These are phyloP conservation scores for Sarcodon aspratus DNA, from an alignment of 768 basidiomycete genomes.

Conservation along the genomic window DNA sequence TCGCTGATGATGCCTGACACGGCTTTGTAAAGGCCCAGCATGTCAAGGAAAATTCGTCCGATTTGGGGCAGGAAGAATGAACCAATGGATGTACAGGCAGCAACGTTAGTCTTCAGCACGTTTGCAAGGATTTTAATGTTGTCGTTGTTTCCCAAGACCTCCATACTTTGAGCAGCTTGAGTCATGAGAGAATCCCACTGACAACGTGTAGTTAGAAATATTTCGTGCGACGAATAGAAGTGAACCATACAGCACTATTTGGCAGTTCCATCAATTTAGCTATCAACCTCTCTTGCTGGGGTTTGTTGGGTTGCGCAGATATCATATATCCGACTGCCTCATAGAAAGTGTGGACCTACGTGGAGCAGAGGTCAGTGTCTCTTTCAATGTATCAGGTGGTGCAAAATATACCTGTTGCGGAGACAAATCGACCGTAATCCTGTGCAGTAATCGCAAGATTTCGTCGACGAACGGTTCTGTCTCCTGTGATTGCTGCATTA, in stretches of 20 bases:
- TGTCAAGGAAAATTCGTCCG: slow-evolving; percentile 91
- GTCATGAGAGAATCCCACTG: slow-evolving; percentile 98
- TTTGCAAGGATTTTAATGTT: slow-evolving; percentile 97
- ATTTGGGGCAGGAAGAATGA: slow-evolving; percentile 97
- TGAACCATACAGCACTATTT: slow-evolving; percentile 72
- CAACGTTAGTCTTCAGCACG: slow-evolving; percentile 96
- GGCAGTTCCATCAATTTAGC: slow-evolving; percentile 94
- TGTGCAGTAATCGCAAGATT: slow-evolving; percentile 81
- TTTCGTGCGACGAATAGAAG: not conserved
- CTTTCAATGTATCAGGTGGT: not conserved
- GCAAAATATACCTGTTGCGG: slow-evolving; percentile 55
- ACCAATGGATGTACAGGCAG: slow-evolving; percentile 94
- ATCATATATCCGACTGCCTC: slow-evolving; percentile 99
- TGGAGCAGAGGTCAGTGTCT: slow-evolving; percentile 4
- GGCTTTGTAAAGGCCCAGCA: slow-evolving; percentile 96
- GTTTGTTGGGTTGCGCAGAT: slow-evolving; percentile 95
- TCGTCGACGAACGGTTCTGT: slow-evolving; percentile 97
- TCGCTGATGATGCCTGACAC: slow-evolving; percentile 95
- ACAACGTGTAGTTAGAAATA: not conserved
- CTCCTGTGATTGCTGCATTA: slow-evolving; percentile 97
- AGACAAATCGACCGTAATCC: slow-evolving; percentile 89
- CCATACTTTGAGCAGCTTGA: slow-evolving; percentile 86
- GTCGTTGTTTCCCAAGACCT: slow-evolving; percentile 81
- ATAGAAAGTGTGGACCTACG: slow-evolving; percentile 89
- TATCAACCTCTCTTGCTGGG: slow-evolving; percentile 91